Conservation (phyloP, 306 rosid genomes). For the Hippophae rhamnoides region DNA sequence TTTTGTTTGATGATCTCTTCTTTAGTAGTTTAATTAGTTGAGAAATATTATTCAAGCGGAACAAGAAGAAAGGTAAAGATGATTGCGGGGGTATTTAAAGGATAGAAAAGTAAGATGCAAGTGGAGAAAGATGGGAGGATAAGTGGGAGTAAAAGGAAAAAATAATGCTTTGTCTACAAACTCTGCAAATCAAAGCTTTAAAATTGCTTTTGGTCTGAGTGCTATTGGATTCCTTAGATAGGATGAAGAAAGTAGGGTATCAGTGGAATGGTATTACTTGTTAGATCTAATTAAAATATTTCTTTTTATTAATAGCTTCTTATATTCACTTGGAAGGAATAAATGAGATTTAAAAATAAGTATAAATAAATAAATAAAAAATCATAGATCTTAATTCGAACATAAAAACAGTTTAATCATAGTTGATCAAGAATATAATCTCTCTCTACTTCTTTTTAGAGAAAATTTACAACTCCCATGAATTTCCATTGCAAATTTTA, state of each 20-base stretch:
- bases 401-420: too few relatives aligned
- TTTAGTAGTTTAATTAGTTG: conserved; percentile 4
- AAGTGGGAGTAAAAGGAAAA: conserved; percentile 1
- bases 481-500: too few relatives aligned
- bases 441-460: too few relatives aligned
- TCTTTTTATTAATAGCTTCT: not conserved
- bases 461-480: too few relatives aligned
- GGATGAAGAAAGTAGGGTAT: conserved; percentile 53
- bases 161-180: conserved; percentile 30
- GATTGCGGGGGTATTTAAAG: not conserved
- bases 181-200: conserved; percentile 22
- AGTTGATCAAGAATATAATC: too few relatives aligned
- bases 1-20: not conserved
- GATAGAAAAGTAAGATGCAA: too few relatives aligned
- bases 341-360: too few relatives aligned
- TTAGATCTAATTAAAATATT: conserved; percentile 13
- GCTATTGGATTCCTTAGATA: conserved; percentile 52
- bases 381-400: too few relatives aligned
- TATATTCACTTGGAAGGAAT: not conserved
- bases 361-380: too few relatives aligned
- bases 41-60: conserved; percentile 4
- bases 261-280: conserved; percentile 42
- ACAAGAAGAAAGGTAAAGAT: not conserved
- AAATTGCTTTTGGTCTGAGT: conserved; percentile 25
- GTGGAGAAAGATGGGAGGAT: too few relatives aligned